phyloP scores from a whole-genome alignment of 2,329 filamentous ascomycete species.

The Hypoxylon sp. region DNA sequence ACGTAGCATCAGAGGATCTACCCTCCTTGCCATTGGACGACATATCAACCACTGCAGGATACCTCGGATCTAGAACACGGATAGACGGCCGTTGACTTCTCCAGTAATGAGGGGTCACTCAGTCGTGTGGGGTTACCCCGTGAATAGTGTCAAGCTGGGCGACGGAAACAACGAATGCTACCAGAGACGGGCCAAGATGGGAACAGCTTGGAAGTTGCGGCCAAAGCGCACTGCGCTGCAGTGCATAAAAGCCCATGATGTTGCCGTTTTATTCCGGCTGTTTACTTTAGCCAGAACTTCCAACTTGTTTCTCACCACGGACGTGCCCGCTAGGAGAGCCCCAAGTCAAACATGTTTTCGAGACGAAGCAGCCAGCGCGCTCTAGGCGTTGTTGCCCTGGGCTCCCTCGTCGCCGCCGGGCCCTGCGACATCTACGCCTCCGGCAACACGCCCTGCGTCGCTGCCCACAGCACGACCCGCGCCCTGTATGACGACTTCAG shows the following conservation, averaged over 20 bases:
- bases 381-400: slow-evolving; percentile 47
- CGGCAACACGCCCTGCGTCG: slow-evolving; percentile 68
- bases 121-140: background rate
- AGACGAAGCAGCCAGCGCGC: slow-evolving; percentile 34
- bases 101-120: background rate
- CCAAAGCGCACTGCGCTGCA: background rate
- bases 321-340: background rate
- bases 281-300: background rate
- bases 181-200: background rate
- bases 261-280: background rate
- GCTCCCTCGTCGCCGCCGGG: slow-evolving; percentile 57
- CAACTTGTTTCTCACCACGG: background rate
- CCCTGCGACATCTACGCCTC: slow-evolving; percentile 69
- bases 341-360: slow-evolving; percentile 5
- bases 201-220: background rate
- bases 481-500: slow-evolving; percentile 63
- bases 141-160: background rate
- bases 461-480: slow-evolving; percentile 71
- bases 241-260: background rate
- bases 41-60: background rate
- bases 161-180: background rate
- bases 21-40: background rate
- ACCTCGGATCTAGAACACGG: background rate
- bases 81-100: no score
- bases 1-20: background rate